Base-by-base conservation (phyloP, 2,329 filamentous ascomycete species). In the Penicillium verrucosum region DNA sequence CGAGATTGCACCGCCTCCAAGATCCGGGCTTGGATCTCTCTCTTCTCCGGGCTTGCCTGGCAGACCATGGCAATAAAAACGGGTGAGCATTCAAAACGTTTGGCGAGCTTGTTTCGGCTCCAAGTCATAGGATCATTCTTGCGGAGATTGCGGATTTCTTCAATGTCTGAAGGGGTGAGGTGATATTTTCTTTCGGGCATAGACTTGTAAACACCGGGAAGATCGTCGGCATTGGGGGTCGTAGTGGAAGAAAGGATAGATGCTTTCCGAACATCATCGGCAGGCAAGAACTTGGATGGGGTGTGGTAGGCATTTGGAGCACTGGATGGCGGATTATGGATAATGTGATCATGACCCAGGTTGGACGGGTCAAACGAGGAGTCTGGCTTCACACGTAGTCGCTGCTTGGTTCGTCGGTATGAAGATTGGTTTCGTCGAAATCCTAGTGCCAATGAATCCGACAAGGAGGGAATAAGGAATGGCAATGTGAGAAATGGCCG, bases 271-370 rank as follows among this genome's bases (percentile, higher is more conserved):
- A 78, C 76, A 72, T 89, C 86, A 60, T 78, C 75, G 52, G 77
- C 69, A 5, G 86, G 86, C 8, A 89, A 78, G 69, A 89, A 89
- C 62, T 86, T 85, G 29, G 79, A 73, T 1, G 86, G 86, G 1
- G 86, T 89, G 68, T 86, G 82, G 66, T 85, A 85, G 25, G 85
- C 80, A 59, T 80, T 85, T 8, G 86, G 85, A 7, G 82, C 80
- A 29, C 83, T 82, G 7, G 85, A 84, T 0, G 86, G 86, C 36
- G 86, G 86, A 64, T 88, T 88, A 78, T 84, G 85, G 69, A 88
- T 79, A 68, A 86, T 85, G 66, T 83, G 80, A 56, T 83, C 80
- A 58, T 75, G 73, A 21, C 66, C 60, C 58, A 75, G 70, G 49
- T 70, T 67, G 6, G 77, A 71, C 10, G 65, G 61, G 16, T 72